Percentiles rank a stretch among this genome's conserved stretches.
Conservation (phyloP, 257 asterid genomes). For the Eustoma russellianum region DNA sequence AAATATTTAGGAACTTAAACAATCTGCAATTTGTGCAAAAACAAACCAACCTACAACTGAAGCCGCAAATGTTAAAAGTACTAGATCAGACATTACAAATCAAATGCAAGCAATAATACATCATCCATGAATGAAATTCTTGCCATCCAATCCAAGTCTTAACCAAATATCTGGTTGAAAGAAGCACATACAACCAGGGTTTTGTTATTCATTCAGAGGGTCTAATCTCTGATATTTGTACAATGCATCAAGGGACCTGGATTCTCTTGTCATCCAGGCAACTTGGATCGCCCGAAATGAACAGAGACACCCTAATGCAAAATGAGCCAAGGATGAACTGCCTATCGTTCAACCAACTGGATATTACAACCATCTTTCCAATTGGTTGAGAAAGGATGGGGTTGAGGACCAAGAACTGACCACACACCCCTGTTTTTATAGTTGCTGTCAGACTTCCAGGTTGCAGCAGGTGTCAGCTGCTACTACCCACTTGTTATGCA, state of each 20-base stretch:
- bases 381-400: slow-evolving; percentile 28
- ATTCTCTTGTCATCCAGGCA: slow-evolving; percentile 12
- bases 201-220: no score
- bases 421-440: slow-evolving; percentile 12
- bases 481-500: slow-evolving; percentile 31
- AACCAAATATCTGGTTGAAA: no score
- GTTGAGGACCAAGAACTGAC: slow-evolving; percentile 8
- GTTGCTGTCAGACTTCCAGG: slow-evolving; percentile 31
- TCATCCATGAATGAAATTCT: no score
- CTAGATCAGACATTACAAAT: no score
- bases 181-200: no score
- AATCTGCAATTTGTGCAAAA: no score
- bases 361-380: slow-evolving; percentile 14
- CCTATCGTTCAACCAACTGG: slow-evolving; percentile 36
- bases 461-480: slow-evolving; percentile 30
- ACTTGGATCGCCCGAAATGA: slow-evolving; percentile 5
- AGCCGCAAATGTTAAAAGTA: no score
- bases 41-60: no score
- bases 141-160: no score
- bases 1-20: no score
- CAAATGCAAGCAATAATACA: no score
- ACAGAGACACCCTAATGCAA: slow-evolving; percentile 15
- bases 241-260: slow-evolving; percentile 20
- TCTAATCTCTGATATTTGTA: neutral
- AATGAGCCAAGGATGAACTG: slow-evolving; percentile 76